These are phyloP conservation scores for Ophiostoma sp. DNA, from an alignment of 2,329 filamentous ascomycete genomes.

Conservation along the genomic window DNA sequence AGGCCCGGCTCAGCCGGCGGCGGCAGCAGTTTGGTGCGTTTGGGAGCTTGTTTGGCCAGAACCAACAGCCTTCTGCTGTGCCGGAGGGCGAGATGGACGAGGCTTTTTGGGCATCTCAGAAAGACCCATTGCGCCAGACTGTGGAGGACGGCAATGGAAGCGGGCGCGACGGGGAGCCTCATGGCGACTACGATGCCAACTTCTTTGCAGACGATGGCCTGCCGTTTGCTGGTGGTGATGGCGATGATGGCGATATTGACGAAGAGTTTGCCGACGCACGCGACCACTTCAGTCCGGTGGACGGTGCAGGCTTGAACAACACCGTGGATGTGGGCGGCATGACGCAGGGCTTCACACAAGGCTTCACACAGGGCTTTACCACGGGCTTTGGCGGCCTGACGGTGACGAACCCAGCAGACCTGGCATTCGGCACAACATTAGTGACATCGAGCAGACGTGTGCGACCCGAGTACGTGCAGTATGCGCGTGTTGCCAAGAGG, in stretches of 20 bases:
- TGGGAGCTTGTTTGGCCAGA: conserved; percentile 37
- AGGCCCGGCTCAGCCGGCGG: conserved; percentile 70
- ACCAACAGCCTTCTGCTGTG: conserved; percentile 37
- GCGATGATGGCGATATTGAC: conserved; percentile 60
- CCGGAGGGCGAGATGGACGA: conserved; percentile 81
- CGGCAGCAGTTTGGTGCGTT: conserved; percentile 44
- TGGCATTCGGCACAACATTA: conserved; percentile 60
- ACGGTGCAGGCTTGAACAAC: conserved; percentile 32
- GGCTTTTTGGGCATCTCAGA: conserved; percentile 84
- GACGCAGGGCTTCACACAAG: conserved; percentile 33
- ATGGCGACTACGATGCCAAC: conserved; percentile 89
- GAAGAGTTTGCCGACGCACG: conserved; percentile 73
- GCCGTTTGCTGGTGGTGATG: conserved; percentile 56
- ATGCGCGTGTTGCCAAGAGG: conserved; percentile 64
- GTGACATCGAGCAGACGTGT: conserved; percentile 59
- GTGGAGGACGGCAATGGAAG: conserved; percentile 33
- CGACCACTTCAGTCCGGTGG: conserved; percentile 68
- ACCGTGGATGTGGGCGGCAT: conserved; percentile 38
- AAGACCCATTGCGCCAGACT: conserved; percentile 40
- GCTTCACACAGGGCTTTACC: conserved; percentile 36
- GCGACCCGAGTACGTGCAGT: conserved; percentile 64
- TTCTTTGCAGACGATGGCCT: conserved; percentile 91
- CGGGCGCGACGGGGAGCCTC: conserved; percentile 46
- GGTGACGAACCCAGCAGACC: conserved; percentile 40
- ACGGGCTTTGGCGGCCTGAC: conserved; percentile 41